Evolutionary conservation across 179 eudicot genomes (phyloP).

Genomic region (Camellia oleifera): DNA sequence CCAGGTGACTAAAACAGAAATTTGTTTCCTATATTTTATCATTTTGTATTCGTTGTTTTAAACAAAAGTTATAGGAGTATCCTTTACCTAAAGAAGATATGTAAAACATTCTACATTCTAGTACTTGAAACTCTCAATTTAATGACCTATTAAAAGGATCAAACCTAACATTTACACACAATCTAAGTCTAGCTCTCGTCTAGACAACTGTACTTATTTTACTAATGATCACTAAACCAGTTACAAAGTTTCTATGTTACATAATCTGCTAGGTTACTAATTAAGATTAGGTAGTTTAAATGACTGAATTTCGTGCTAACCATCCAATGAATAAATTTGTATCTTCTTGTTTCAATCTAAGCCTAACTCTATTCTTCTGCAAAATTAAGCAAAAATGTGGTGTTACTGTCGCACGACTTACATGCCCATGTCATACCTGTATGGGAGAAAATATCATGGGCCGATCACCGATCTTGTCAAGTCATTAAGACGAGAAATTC

Average conservation of each 20-base stretch:
- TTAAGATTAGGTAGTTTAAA: too few relatives aligned
- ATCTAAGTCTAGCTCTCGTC: too few relatives aligned
- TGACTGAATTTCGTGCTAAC: background rate
- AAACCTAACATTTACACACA: background rate
- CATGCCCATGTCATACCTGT: constrained; percentile 44
- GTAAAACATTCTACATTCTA: background rate
- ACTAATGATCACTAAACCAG: too few relatives aligned
- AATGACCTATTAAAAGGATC: background rate
- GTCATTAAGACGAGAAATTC: constrained; percentile 32
- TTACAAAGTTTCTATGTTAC: too few relatives aligned
- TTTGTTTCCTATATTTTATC: too few relatives aligned
- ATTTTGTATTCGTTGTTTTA: too few relatives aligned
- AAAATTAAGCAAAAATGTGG: constrained; percentile 41
- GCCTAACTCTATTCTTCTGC: background rate
- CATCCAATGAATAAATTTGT: background rate
- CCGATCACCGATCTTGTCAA: constrained; percentile 35
- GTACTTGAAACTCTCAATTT: background rate
- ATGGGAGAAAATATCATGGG: constrained; percentile 33
- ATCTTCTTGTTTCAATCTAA: background rate
- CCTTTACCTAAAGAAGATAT: too few relatives aligned
- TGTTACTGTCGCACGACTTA: constrained; percentile 40
- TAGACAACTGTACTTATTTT: too few relatives aligned
- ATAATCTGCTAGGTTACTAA: too few relatives aligned
- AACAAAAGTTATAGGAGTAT: background rate
- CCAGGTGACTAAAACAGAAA: constrained; percentile 19